A percentile compares a stretch with the other conserved stretches of the same genome.
Conservation (phyloP, 768 basidiomycete species). For the Tulasnella sp. region DNA sequence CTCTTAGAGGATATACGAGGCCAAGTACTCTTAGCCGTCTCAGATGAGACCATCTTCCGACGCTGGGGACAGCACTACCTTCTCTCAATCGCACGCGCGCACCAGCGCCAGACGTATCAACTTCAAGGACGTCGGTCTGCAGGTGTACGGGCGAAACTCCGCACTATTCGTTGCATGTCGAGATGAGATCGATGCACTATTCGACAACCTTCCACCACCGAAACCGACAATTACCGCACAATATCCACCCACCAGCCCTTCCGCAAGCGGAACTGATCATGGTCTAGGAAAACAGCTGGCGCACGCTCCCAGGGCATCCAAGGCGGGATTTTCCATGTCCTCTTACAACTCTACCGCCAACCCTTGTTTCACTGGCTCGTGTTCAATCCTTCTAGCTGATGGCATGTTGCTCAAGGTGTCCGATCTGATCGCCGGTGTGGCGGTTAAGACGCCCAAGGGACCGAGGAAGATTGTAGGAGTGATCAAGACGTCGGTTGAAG, state of each 20-base stretch:
- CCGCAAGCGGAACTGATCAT: not conserved
- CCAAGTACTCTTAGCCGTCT: not conserved
- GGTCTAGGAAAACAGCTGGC: not conserved
- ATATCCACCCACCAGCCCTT: not conserved
- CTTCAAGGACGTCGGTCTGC: not conserved
- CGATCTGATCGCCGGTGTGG: constrained; percentile 1
- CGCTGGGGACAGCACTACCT: constrained; percentile 3
- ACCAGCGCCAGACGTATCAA: constrained; percentile 1
- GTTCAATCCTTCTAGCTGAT: constrained; percentile 5
- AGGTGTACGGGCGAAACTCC: constrained; percentile 8
- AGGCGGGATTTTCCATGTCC: constrained; percentile 3
- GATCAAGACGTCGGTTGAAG: constrained; percentile 7
- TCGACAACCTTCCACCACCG: constrained; percentile 19
- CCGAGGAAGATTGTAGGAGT: not conserved
- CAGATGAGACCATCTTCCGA: not conserved
- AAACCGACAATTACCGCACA: constrained; percentile 13
- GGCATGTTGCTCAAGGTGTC: not conserved
- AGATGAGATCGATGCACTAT: constrained; percentile 18
- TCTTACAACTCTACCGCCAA: constrained; percentile 14
- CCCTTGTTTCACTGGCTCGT: constrained; percentile 17
- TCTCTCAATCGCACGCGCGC: not conserved
- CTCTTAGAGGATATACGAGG: not conserved
- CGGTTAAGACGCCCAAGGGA: constrained; percentile 14
- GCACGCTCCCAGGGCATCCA: not conserved
- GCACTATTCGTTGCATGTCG: constrained; percentile 12